These are phyloP conservation scores for Delonix regia DNA, from an alignment of 306 rosid species.

Conservation along the genomic window DNA sequence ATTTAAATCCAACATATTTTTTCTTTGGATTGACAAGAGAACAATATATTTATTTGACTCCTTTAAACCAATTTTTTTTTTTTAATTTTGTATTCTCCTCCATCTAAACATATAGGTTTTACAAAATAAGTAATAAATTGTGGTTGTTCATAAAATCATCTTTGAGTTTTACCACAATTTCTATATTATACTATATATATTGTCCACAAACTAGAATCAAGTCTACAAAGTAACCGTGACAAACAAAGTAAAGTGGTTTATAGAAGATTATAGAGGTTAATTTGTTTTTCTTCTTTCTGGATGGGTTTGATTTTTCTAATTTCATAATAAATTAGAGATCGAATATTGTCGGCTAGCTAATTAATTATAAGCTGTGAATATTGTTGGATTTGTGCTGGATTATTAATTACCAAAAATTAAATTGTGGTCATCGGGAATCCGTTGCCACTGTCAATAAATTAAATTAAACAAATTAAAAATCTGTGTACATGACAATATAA, in stretches of 20 bases:
- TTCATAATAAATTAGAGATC: not conserved
- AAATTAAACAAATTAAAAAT: too few relatives aligned
- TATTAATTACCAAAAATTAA: conserved; percentile 5
- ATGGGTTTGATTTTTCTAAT: not conserved
- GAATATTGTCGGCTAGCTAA: not conserved
- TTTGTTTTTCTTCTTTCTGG: not conserved
- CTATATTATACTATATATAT: not conserved
- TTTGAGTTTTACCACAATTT: not conserved
- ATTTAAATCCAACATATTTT: too few relatives aligned
- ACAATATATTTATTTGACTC: not conserved
- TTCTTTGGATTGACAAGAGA: not conserved
- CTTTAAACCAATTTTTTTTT: not conserved
- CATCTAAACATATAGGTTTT: not conserved
- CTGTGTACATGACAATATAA: not conserved
- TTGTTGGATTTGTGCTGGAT: not conserved
- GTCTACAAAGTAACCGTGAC: not conserved
- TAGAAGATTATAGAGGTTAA: not conserved
- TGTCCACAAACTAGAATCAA: not conserved
- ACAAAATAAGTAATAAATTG: not conserved
- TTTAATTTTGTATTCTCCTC: not conserved
- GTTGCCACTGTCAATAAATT: not conserved
- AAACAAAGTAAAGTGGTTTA: too few relatives aligned
- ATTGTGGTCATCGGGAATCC: not conserved
- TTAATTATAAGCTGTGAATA: not conserved
- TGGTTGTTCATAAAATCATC: not conserved